Evolutionary conservation across 169 alveolate species (phyloP).

Genomic region (Perkinsus olseni): DNA sequence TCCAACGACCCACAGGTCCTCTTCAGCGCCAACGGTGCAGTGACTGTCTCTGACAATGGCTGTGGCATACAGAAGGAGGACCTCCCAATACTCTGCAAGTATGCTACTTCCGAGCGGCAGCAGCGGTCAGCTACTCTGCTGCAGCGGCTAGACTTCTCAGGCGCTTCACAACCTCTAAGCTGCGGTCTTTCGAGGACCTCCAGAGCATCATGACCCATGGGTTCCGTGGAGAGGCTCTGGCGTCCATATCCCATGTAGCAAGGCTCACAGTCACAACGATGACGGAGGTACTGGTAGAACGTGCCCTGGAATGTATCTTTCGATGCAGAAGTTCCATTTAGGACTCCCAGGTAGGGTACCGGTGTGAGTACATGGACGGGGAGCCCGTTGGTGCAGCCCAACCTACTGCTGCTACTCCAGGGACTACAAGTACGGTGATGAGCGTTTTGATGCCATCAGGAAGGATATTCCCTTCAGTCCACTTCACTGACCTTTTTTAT

Average conservation of each 20-base stretch:
- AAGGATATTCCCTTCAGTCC: not conserved
- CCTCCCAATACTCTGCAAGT: conserved; percentile 82
- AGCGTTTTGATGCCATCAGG: not conserved
- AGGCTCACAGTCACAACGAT: conserved; percentile 78
- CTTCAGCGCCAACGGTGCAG: conserved; percentile 18
- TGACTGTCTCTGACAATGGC: conserved; percentile 91
- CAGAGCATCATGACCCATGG: conserved; percentile 80
- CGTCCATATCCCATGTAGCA: conserved; percentile 84
- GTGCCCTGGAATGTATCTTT: conserved; percentile 41
- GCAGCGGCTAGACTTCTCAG: too few relatives aligned
- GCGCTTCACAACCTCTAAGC: conserved; percentile 93
- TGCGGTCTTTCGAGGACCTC: conserved; percentile 69
- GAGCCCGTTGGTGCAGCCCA: conserved; percentile 27
- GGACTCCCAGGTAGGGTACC: conserved; percentile 39
- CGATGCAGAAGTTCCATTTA: conserved; percentile 47
- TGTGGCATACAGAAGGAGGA: conserved; percentile 85
- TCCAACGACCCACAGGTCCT: too few relatives aligned
- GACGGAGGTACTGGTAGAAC: conserved; percentile 49
- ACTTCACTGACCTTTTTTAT: conserved; percentile 58
- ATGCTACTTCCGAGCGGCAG: not conserved
- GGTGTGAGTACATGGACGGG: conserved; percentile 30
- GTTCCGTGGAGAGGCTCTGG: conserved; percentile 98
- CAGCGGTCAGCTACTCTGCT: too few relatives aligned
- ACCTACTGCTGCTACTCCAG: not conserved
- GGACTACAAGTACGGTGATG: not conserved